Evolutionary conservation across 768 basidiomycete genomes (phyloP), one percentile per base, ranked within the genome.

Genomic region (Auriculariales sp.): DNA sequence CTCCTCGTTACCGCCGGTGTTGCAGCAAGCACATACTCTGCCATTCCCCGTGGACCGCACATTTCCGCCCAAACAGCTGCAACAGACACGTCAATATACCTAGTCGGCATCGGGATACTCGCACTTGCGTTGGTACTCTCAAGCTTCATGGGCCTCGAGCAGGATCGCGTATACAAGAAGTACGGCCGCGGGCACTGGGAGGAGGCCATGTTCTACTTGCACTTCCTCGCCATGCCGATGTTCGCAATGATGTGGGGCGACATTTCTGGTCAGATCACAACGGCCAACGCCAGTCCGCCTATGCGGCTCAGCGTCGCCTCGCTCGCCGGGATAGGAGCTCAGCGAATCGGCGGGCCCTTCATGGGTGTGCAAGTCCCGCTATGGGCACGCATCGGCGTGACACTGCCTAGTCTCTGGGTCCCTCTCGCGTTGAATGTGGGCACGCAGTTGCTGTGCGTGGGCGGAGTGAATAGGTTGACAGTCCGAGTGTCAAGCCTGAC

Each of bases 151-250:
- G 92, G 93, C 0, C 68, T 94, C 25, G 72, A 77, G 3, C 92
- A 95, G 64, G 93, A 97, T 58, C 71, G 75, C 68, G 87, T 87
- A 3, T 87, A 81, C 58, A 56, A 58, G 28, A 52, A 51, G n/a
- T 78, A 78, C 54, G 65, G 73, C 11, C 58, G 52, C n/a, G 50
- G 44, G 34, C 56, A 52, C 34, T 95, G 92, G 92, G 78, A 83
- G 58, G 92, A 95, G 65, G 81, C 78, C 46, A 79, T 97, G 76
- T 97, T 94, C 67, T 97, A 91, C 67, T 71, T 87, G 19, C 88
- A 91, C 63, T 77, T 81, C 58, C 74, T 90, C 48, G 76, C 80
- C 11, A 70, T 91, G 11, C 88, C 86, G 4, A 71, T 89, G 70
- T 90, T 91, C 66, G 52, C 73, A 52, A 75, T 77, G 50, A 67